Evolutionary conservation across 306 rosid genomes (phyloP).

Genomic region (Castanopsis chinensis): DNA sequence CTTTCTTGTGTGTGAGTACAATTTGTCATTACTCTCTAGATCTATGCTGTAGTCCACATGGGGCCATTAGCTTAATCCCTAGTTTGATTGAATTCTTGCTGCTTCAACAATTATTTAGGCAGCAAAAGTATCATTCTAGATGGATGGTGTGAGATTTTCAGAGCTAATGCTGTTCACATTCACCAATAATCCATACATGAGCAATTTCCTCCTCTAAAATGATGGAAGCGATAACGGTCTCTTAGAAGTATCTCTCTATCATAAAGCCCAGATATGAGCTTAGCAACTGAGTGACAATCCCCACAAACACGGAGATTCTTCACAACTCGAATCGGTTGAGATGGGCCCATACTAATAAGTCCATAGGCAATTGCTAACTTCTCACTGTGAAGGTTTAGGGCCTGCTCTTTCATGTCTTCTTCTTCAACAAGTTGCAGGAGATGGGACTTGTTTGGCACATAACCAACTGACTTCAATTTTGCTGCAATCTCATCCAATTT

Average conservation of each 20-base stretch:
- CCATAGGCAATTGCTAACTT: slow-evolving; percentile 65
- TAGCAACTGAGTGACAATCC: slow-evolving; percentile 59
- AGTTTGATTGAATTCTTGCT: neutral
- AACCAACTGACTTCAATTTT: slow-evolving; percentile 44
- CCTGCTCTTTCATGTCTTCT: slow-evolving; percentile 52
- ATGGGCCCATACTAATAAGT: slow-evolving; percentile 39
- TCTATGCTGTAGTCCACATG: neutral
- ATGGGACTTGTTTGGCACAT: slow-evolving; percentile 49
- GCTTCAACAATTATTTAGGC: neutral
- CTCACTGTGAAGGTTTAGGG: slow-evolving; percentile 56
- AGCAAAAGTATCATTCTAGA: neutral
- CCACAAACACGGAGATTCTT: slow-evolving; percentile 69
- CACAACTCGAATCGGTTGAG: slow-evolving; percentile 61
- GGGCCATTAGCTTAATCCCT: neutral
- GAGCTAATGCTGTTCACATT: slow-evolving; percentile 8
- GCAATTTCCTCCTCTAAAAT: slow-evolving; percentile 55
- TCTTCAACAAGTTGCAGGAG: slow-evolving; percentile 56
- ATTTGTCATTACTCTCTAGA: neutral
- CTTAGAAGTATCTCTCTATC: slow-evolving; percentile 52
- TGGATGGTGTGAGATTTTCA: neutral
- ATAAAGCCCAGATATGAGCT: slow-evolving; percentile 51
- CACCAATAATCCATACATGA: slow-evolving; percentile 66
- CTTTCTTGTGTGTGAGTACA: neutral
- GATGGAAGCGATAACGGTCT: slow-evolving; percentile 64
- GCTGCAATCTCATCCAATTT: slow-evolving; percentile 57